Base-by-base conservation (phyloP, 805 yeast genomes). In the Candida gorgasii region DNA sequence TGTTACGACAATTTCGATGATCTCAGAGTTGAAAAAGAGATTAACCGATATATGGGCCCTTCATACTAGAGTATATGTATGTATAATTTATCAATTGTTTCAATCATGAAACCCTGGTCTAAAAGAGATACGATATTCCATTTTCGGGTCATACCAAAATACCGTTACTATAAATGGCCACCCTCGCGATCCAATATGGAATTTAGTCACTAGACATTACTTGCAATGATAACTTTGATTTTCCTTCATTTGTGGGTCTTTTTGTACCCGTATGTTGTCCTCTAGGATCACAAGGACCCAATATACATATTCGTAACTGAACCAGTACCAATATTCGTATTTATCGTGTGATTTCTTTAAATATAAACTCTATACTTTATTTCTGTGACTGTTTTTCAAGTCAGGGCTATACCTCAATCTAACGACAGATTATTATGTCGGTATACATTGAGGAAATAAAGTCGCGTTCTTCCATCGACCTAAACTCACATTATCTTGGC, bases 141-240 rank as follows among this genome's bases (percentile, higher is more conserved):
- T n/a, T n/a, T n/a, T n/a, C 12, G n/a, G 28, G 28, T 11, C 28
- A 24, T 24, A 24, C 4, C 28, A 24, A 24, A 24, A 24, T 24
- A 24, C 8, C n/a, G n/a, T 5, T 24, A 11, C n/a, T 5, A 24
- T 11, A 11, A 24, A 20, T 20, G 24, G 24, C 9, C 24, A 20
- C 24, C n/a, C 28, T 24, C 28, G 28, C 28, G 28, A 24, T 24
- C 28, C 28, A 24, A 24, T 24, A 24, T 24, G 28, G 28, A 24
- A 24, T 24, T 24, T 24, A 5, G 28, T 24, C 28, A 24, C 28
- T 24, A 24, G 28, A 24, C 28, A 7, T 24, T 7, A 13, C 8
- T 7, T 7, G n/a, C n/a, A 24, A 11, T 11, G n/a, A 24, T 7
- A 11, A 24, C 7, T 12, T 6, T 24, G 28, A 24, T 24, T 24